phyloP scores from a whole-genome alignment of 1,284 basidiomycete genomes.

The Leccinum subfulvum region DNA sequence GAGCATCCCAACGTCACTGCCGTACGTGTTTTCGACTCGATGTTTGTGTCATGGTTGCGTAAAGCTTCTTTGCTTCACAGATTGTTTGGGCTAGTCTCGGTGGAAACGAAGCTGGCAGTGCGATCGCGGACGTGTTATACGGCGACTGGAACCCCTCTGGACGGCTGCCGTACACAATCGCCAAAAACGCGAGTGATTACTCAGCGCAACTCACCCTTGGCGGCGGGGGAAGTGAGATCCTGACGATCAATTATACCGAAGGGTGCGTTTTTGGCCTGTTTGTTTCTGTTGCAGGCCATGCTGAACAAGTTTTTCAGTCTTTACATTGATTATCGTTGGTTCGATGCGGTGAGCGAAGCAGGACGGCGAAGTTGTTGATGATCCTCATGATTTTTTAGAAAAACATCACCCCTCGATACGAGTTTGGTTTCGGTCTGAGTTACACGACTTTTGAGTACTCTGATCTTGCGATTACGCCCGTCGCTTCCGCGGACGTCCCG shows the following conservation, averaged over 20 bases:
- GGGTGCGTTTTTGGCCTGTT: conserved; percentile 32
- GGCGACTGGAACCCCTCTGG: conserved; percentile 54
- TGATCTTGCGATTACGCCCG: conserved; percentile 44
- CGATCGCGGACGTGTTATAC: conserved; percentile 43
- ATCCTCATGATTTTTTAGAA: conserved; percentile 19
- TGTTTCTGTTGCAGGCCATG: background rate
- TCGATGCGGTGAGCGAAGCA: conserved; percentile 36
- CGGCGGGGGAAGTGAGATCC: conserved; percentile 24
- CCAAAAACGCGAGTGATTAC: conserved; percentile 39
- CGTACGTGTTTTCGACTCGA: conserved; percentile 14
- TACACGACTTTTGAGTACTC: conserved; percentile 80
- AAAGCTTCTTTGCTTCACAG: conserved; percentile 12
- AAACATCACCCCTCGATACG: conserved; percentile 55
- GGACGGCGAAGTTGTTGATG: background rate
- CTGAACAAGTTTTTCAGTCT: conserved; percentile 33
- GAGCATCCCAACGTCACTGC: conserved; percentile 54
- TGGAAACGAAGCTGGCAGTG: conserved; percentile 58
- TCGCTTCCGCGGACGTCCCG: conserved; percentile 35
- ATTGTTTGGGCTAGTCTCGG: conserved; percentile 51
- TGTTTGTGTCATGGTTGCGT: background rate
- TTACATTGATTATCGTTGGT: conserved; percentile 60
- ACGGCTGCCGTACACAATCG: conserved; percentile 59
- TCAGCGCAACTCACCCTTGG: conserved; percentile 34
- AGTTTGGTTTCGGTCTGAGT: conserved; percentile 67
- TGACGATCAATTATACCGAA: conserved; percentile 38